phyloP scores from a whole-genome alignment of 1,284 basidiomycete species.

The Coriolopsis trogii region DNA sequence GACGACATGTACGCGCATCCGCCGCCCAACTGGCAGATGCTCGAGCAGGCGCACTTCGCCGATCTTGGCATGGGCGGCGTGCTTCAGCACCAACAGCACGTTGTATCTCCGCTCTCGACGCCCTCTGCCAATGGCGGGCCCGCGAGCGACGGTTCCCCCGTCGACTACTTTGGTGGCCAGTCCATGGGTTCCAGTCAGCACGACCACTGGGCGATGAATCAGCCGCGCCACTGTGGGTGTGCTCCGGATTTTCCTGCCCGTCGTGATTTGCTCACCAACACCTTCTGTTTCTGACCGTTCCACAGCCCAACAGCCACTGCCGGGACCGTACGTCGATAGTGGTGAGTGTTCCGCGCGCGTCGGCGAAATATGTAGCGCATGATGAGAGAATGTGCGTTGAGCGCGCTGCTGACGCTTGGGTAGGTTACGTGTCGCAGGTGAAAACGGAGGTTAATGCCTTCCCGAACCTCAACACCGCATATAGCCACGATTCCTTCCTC shows the following conservation, averaged over 20 bases:
- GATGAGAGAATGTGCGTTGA: background rate
- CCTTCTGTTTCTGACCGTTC: too few relatives aligned
- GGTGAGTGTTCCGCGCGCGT: conserved; percentile 11
- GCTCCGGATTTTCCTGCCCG: too few relatives aligned
- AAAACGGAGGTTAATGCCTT: conserved; percentile 18
- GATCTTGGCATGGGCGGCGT: conserved; percentile 14
- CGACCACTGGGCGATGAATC: conserved; percentile 17
- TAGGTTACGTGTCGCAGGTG: conserved; percentile 18
- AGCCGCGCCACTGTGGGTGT: conserved; percentile 12
- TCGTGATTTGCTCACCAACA: too few relatives aligned
- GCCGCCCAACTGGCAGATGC: conserved; percentile 11
- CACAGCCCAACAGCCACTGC: conserved; percentile 13
- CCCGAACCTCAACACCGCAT: conserved; percentile 12
- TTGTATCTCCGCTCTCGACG: conserved; percentile 25
- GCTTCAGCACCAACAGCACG: conserved; percentile 14
- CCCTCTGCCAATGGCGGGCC: conserved; percentile 20
- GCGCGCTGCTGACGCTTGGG: conserved; percentile 9
- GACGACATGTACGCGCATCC: conserved; percentile 13
- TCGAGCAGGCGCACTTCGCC: conserved; percentile 13
- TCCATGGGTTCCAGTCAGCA: conserved; percentile 5
- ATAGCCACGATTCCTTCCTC: conserved; percentile 8
- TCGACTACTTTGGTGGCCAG: conserved; percentile 18
- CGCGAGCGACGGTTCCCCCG: conserved; percentile 16
- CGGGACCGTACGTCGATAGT: conserved; percentile 17
- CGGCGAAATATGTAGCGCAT: background rate